Percentiles rank a stretch among this genome's conserved stretches.
Evolutionary conservation across 768 basidiomycete species (phyloP).

Genomic region (Leccinum imitatum): DNA sequence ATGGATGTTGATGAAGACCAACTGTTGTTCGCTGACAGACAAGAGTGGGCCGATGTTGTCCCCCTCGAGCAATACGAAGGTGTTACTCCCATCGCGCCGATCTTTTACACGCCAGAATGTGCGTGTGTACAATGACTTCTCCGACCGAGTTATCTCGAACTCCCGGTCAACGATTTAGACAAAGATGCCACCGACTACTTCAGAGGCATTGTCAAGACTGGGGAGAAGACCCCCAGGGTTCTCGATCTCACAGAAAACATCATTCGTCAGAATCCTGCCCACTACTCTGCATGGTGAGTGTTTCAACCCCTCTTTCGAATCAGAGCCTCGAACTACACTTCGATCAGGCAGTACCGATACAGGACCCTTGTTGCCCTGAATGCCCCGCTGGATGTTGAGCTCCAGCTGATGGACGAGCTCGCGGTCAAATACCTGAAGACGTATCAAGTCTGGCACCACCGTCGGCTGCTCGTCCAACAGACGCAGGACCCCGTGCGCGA

Average conservation of each 20-base stretch:
- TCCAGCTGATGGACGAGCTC: constrained; percentile 84
- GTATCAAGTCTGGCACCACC: constrained; percentile 98
- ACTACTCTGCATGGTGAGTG: constrained; percentile 92
- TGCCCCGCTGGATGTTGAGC: constrained; percentile 70
- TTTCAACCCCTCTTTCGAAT: neutral
- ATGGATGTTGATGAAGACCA: constrained; percentile 21
- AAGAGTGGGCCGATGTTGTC: constrained; percentile 77
- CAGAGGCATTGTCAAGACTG: constrained; percentile 72
- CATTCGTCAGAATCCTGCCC: constrained; percentile 91
- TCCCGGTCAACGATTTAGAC: constrained; percentile 49
- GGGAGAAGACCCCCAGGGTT: constrained; percentile 79
- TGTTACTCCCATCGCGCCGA: constrained; percentile 79
- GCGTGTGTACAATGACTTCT: constrained; percentile 31
- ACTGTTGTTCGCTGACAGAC: constrained; percentile 54
- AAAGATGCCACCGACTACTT: constrained; percentile 93
- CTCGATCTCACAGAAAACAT: constrained; percentile 86
- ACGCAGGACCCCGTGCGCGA: constrained; percentile 60
- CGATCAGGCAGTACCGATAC: constrained; percentile 89
- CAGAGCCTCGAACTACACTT: neutral
- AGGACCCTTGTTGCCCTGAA: constrained; percentile 73
- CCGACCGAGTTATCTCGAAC: constrained; percentile 8
- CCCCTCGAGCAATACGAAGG: constrained; percentile 83
- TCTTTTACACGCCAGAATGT: constrained; percentile 91
- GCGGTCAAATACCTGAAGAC: constrained; percentile 85
- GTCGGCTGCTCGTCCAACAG: constrained; percentile 67